These are phyloP conservation scores for Endoconidiophora polonica DNA, from an alignment of 2,329 filamentous ascomycete genomes.

Conservation along the genomic window DNA sequence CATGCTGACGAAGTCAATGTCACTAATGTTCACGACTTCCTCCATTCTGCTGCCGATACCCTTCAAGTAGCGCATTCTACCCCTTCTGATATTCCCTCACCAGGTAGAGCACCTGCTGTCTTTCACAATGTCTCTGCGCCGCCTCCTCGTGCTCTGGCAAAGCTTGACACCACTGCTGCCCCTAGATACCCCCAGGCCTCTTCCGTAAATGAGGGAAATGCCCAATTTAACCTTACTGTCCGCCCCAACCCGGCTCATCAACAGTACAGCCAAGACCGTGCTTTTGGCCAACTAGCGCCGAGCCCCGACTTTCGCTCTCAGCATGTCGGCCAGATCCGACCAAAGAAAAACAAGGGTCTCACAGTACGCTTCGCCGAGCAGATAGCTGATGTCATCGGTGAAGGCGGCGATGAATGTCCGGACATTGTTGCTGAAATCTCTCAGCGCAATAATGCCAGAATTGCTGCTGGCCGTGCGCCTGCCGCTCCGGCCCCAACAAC, in stretches of 20 bases:
- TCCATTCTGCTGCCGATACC: slow-evolving; percentile 36
- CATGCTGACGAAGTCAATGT: slow-evolving; percentile 21
- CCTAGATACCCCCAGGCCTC: slow-evolving; percentile 37
- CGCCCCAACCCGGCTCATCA: slow-evolving; percentile 6
- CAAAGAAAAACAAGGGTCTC: slow-evolving; percentile 46
- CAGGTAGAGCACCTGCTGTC: slow-evolving; percentile 21
- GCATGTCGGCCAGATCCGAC: slow-evolving; percentile 22
- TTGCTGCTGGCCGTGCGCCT: slow-evolving; percentile 16
- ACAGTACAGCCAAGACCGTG: slow-evolving; percentile 25
- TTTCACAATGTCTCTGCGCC: slow-evolving; percentile 15
- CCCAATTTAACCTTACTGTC: slow-evolving; percentile 5
- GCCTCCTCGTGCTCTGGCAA: slow-evolving; percentile 18
- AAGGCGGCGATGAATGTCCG: slow-evolving; percentile 77
- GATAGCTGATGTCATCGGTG: slow-evolving; percentile 64
- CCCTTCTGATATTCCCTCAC: slow-evolving; percentile 16
- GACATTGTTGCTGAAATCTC: slow-evolving; percentile 56
- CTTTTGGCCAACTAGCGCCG: slow-evolving; percentile 23
- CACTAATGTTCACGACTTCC: slow-evolving; percentile 40
- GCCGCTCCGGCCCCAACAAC: slow-evolving; percentile 7
- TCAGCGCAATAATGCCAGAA: slow-evolving; percentile 28
- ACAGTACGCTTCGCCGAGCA: slow-evolving; percentile 57
- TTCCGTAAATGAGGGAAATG: slow-evolving; percentile 1
- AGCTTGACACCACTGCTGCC: slow-evolving; percentile 39
- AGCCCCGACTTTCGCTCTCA: slow-evolving; percentile 26
- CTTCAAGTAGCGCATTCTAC: slow-evolving; percentile 35